Conservation (phyloP, 345 rosid species). For the Eucalyptus pumila region DNA sequence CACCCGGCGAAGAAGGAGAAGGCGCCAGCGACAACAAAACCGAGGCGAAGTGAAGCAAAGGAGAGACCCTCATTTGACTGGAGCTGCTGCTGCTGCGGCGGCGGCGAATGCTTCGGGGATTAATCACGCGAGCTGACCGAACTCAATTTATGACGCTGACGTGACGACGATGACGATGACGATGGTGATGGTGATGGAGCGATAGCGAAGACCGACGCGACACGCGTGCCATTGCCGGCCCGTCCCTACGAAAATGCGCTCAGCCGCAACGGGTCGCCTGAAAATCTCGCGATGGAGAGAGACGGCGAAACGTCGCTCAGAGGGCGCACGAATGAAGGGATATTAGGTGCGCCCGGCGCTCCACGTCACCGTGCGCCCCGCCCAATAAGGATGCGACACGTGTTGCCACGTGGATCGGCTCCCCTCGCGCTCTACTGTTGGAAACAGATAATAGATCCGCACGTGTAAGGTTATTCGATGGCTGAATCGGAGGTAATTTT, state of each 20-base stretch:
- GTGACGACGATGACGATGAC: neutral
- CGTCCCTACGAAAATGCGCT: neutral
- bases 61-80: neutral
- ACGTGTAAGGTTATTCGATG: too few species aligned
- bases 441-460: too few species aligned
- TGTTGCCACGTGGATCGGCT: too few species aligned
- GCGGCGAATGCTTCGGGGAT: neutral
- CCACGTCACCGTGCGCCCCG: too few species aligned
- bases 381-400: too few species aligned
- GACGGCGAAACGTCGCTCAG: neutral
- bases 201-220: neutral
- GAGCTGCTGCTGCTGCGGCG: neutral
- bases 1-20: neutral
- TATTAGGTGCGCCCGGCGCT: too few species aligned
- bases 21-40: neutral
- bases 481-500: too few species aligned
- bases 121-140: neutral
- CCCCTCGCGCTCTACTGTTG: too few species aligned
- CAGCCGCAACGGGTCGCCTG: neutral
- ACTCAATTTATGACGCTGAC: conserved; percentile 3
- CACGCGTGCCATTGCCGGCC: conserved; percentile 32
- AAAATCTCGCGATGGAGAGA: neutral
- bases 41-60: neutral
- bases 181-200: neutral
- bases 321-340: neutral